Percentiles rank a stretch among this genome's conserved stretches.
These are phyloP conservation scores for Chlorella ohadii DNA, from an alignment of 139 green algal genomes.

Conservation along the genomic window DNA sequence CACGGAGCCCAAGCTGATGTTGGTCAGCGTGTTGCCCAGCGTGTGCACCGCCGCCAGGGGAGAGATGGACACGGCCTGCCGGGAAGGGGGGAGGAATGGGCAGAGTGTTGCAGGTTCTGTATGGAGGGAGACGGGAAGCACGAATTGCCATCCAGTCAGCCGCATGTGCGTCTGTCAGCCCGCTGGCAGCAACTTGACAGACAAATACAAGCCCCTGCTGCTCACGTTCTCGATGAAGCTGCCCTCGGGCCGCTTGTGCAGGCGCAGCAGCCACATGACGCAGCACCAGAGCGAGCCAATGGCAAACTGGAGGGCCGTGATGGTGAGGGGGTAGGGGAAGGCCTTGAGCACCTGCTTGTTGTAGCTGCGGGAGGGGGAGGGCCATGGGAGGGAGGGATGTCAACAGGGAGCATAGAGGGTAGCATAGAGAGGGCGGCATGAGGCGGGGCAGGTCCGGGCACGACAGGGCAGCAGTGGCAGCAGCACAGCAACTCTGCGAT, in stretches of 20 bases:
- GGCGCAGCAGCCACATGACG: slow-evolving; percentile 73
- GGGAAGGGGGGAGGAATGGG: neutral
- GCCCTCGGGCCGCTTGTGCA: slow-evolving; percentile 76
- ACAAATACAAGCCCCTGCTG: too few relatives aligned
- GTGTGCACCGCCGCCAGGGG: slow-evolving; percentile 96
- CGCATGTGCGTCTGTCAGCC: too few relatives aligned
- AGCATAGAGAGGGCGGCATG: neutral
- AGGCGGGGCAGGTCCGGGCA: too few relatives aligned
- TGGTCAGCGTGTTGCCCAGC: slow-evolving; percentile 98
- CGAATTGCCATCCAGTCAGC: too few relatives aligned
- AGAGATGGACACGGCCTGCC: slow-evolving; percentile 59
- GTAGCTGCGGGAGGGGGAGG: slow-evolving; percentile 65
- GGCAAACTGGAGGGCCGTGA: slow-evolving; percentile 90
- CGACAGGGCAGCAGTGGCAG: too few relatives aligned
- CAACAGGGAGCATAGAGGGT: too few relatives aligned
- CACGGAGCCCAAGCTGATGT: slow-evolving; percentile 94
- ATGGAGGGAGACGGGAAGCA: too few relatives aligned
- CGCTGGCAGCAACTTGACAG: neutral
- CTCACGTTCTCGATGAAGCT: slow-evolving; percentile 50
- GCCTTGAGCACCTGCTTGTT: slow-evolving; percentile 93
- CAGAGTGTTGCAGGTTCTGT: too few relatives aligned
- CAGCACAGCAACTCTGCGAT: too few relatives aligned
- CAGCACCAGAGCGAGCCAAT: slow-evolving; percentile 76
- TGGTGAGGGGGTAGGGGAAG: slow-evolving; percentile 90
- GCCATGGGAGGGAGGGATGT: neutral